A percentile compares a stretch with the other conserved stretches of the same genome.
Evolutionary conservation across 192 early-diverging fungal genomes (phyloP).

Genomic region (Gryganskiella cystojenkinii): DNA sequence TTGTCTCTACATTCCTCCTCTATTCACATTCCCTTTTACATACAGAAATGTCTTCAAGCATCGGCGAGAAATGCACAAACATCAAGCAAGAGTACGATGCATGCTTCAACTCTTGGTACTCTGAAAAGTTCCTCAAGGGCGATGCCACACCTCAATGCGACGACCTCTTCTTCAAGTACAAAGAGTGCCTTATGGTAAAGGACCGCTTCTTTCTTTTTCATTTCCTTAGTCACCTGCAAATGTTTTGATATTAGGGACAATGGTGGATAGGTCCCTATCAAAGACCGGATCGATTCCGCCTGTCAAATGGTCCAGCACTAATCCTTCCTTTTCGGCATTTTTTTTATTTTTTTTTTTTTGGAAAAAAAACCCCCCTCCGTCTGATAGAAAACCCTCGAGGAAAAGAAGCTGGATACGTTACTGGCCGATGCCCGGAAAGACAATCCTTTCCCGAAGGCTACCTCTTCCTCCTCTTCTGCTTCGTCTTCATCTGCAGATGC

Average conservation of each 20-base stretch:
- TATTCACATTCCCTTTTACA: too few species aligned
- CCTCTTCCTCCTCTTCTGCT: constrained; percentile 14
- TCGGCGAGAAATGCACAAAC: constrained; percentile 78
- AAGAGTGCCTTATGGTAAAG: constrained; percentile 83
- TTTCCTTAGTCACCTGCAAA: too few species aligned
- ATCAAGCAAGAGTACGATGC: constrained; percentile 88
- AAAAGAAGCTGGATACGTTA: constrained; percentile 88
- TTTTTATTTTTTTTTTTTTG: not conserved
- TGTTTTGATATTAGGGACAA: too few species aligned
- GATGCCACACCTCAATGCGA: constrained; percentile 83
- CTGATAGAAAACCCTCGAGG: constrained; percentile 73
- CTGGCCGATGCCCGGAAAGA: constrained; percentile 87
- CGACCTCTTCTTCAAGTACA: constrained; percentile 85
- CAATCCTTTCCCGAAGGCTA: constrained; percentile 62
- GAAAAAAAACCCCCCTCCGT: not conserved
- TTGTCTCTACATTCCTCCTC: too few species aligned
- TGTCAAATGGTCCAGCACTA: too few species aligned
- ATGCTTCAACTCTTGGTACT: constrained; percentile 98
- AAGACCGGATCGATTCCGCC: too few species aligned
- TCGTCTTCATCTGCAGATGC: constrained; percentile 20
- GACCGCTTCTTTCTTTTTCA: not conserved
- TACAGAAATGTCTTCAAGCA: constrained; percentile 68
- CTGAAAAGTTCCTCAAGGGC: constrained; percentile 93
- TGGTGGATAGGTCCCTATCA: too few species aligned
- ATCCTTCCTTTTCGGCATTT: not conserved